phyloP scores from a whole-genome alignment of 2,329 filamentous ascomycete genomes.

The Ophiosphaerella korrae region DNA sequence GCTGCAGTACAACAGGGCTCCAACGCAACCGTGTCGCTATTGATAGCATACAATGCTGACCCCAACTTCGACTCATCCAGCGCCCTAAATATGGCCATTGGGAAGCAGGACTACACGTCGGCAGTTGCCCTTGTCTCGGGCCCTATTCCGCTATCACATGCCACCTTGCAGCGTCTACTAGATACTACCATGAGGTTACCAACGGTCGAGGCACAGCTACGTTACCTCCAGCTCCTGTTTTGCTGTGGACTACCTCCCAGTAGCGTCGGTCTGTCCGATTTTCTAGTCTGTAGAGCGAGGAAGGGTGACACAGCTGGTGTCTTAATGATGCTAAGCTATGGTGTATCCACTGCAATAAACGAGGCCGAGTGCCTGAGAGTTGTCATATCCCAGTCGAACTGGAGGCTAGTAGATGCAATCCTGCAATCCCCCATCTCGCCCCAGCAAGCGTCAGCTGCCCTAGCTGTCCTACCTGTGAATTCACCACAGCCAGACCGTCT shows the following conservation, averaged over 20 bases:
- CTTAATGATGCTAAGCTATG: slow-evolving; percentile 38
- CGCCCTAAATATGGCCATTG: slow-evolving; percentile 40
- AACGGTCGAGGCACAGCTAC: slow-evolving; percentile 31
- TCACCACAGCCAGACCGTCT: slow-evolving; percentile 29
- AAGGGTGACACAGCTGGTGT: slow-evolving; percentile 36
- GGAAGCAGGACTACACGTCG: slow-evolving; percentile 35
- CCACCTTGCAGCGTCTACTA: slow-evolving; percentile 36
- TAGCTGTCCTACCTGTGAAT: slow-evolving; percentile 27
- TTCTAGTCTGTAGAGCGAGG: slow-evolving; percentile 37
- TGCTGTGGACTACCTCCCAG: slow-evolving; percentile 40
- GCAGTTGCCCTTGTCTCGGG: slow-evolving; percentile 37
- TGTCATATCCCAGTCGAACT: slow-evolving; percentile 36
- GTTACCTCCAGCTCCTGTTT: slow-evolving; percentile 39
- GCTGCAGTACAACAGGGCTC: slow-evolving; percentile 41
- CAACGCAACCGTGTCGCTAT: slow-evolving; percentile 32
- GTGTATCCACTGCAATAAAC: slow-evolving; percentile 34
- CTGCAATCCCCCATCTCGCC: slow-evolving; percentile 29
- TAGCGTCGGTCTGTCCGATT: slow-evolving; percentile 31
- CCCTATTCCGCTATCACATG: slow-evolving; percentile 24
- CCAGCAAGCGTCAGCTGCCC: slow-evolving; percentile 34
- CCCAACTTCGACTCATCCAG: slow-evolving; percentile 43
- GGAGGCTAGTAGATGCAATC: slow-evolving; percentile 33
- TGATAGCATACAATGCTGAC: slow-evolving; percentile 41
- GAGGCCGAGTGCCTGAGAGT: slow-evolving; percentile 37
- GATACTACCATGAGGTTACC: slow-evolving; percentile 37